Conservation (phyloP, 2,329 filamentous ascomycete genomes). For the Fusarium keratoplasticum region DNA sequence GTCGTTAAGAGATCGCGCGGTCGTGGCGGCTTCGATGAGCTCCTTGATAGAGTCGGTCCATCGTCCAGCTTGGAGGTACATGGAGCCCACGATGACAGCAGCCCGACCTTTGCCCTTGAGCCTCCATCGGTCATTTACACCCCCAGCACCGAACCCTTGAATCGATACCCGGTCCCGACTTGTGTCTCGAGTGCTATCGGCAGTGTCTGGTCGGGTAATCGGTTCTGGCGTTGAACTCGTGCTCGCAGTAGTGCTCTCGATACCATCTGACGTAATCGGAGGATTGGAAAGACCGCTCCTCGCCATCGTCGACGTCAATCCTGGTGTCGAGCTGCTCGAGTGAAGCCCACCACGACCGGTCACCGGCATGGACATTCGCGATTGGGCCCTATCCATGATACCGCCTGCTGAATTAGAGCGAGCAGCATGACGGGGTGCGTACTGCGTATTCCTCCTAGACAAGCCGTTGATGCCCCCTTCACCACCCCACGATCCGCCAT, state of each 20-base stretch:
- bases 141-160: conserved; percentile 78
- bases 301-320: conserved; percentile 63
- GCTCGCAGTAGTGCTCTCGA: conserved; percentile 51
- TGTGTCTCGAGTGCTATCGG: conserved; percentile 61
- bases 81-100: conserved; percentile 81
- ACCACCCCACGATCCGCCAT: conserved; percentile 56
- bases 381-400: conserved; percentile 67
- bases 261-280: conserved; percentile 61
- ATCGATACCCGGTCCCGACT: conserved; percentile 70
- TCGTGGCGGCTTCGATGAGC: conserved; percentile 81
- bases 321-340: conserved; percentile 59
- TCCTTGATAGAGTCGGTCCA: conserved; percentile 91
- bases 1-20: conserved; percentile 84
- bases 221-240: conserved; percentile 57
- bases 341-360: conserved; percentile 58
- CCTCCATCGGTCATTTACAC: conserved; percentile 80
- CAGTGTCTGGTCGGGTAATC: conserved; percentile 51
- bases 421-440: conserved; percentile 55
- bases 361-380: conserved; percentile 85
- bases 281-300: conserved; percentile 62
- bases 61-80: conserved; percentile 89
- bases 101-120: conserved; percentile 85
- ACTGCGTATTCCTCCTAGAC: conserved; percentile 68
- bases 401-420: conserved; percentile 67
- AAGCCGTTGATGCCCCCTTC: conserved; percentile 52